A percentile compares a stretch with the other conserved stretches of the same genome.
Evolutionary conservation across 768 basidiomycete genomes (phyloP).

Genomic region (Boletus pseudopeckii): DNA sequence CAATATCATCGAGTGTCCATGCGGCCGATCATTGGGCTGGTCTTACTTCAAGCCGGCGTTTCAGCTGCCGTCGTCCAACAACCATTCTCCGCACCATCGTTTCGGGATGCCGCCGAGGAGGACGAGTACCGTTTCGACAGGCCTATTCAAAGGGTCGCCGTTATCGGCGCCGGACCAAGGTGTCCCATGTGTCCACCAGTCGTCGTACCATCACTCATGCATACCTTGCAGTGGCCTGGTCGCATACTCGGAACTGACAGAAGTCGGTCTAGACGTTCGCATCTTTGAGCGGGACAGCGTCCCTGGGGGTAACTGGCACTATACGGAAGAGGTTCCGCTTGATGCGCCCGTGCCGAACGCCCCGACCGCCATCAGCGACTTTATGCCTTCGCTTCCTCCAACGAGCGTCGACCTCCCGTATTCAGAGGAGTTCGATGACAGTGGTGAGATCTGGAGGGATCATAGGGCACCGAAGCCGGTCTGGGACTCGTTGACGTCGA

Average conservation of each 20-base stretch:
- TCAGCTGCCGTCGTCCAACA: background rate
- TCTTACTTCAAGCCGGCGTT: background rate
- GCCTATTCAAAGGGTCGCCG: slow-evolving; percentile 8
- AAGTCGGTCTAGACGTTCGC: slow-evolving; percentile 15
- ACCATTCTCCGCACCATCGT: background rate
- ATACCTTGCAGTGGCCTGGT: slow-evolving; percentile 5
- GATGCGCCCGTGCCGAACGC: slow-evolving; percentile 13
- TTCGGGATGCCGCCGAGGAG: background rate
- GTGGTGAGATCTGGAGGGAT: slow-evolving; percentile 2
- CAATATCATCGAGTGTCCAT: background rate
- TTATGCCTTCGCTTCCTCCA: slow-evolving; percentile 11
- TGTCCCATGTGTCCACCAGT: background rate
- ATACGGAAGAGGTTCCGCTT: slow-evolving; percentile 13
- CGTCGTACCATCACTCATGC: background rate
- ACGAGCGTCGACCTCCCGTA: slow-evolving; percentile 5
- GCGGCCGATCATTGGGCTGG: background rate
- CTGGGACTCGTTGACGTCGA: slow-evolving; percentile 15
- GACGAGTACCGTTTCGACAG: slow-evolving; percentile 2
- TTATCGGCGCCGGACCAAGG: slow-evolving; percentile 18
- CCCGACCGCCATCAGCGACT: slow-evolving; percentile 3
- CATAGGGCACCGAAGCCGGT: slow-evolving; percentile 12
- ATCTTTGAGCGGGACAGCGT: slow-evolving; percentile 15
- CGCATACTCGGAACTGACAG: slow-evolving; percentile 12
- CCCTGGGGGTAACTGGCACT: slow-evolving; percentile 15
- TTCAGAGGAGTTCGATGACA: slow-evolving; percentile 7